Conservation (phyloP, 2,329 filamentous ascomycete species). For the Plenodomus lindquistii region DNA sequence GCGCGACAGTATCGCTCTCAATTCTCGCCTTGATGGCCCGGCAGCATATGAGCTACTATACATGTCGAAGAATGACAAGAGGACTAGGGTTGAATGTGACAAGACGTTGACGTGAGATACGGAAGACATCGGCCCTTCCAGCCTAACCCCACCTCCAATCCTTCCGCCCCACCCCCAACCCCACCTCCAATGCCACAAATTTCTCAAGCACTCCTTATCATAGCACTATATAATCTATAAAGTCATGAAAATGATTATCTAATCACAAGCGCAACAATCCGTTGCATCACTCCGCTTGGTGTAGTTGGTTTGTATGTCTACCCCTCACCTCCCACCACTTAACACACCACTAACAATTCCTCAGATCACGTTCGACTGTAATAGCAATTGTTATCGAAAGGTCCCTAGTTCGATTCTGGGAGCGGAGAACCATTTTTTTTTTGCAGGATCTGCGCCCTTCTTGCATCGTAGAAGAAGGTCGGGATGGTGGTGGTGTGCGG, state of each 20-base stretch:
- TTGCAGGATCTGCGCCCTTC: not conserved
- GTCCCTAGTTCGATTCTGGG: constrained; percentile 11
- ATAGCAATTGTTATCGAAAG: constrained; percentile 10
- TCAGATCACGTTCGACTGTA: constrained; percentile 8
- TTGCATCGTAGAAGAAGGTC: too few species aligned
- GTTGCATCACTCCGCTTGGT: constrained; percentile 1
- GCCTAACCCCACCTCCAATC: too few species aligned
- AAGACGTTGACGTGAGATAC: too few species aligned
- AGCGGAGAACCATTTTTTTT: constrained; percentile 3
- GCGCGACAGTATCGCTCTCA: too few species aligned
- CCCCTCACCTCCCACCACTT: not conserved
- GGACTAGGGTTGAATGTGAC: too few species aligned
- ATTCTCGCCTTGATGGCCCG: too few species aligned
- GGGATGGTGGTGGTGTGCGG: too few species aligned
- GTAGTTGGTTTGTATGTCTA: constrained; percentile 1
- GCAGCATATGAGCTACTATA: too few species aligned
- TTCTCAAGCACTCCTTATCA: too few species aligned
- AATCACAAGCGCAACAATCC: not conserved
- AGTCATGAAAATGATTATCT: not conserved
- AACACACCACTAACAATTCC: not conserved
- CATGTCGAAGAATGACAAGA: too few species aligned
- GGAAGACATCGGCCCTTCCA: too few species aligned
- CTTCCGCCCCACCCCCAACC: not conserved
- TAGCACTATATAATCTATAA: not conserved
- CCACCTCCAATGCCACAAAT: not conserved